These are phyloP conservation scores for Sordariomycetes sp. DNA, from an alignment of 2,329 filamentous ascomycete genomes.

Conservation along the genomic window DNA sequence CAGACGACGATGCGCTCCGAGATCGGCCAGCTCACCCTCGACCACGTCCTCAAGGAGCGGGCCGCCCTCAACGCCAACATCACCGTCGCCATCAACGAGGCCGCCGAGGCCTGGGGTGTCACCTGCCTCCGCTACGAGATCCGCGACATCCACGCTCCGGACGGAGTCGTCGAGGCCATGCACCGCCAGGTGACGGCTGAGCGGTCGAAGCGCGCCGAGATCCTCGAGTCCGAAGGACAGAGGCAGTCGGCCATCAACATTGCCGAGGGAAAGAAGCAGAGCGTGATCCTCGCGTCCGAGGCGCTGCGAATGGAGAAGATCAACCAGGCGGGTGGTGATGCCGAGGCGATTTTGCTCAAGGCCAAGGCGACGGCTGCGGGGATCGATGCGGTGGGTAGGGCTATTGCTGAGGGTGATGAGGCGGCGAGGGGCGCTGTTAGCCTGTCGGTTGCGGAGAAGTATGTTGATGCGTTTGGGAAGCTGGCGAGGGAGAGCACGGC, in stretches of 20 bases:
- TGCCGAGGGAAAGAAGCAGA: slow-evolving; percentile 93
- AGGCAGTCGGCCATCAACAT: slow-evolving; percentile 98
- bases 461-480: slow-evolving; percentile 87
- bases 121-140: slow-evolving; percentile 96
- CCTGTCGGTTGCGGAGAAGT: slow-evolving; percentile 88
- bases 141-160: slow-evolving; percentile 91
- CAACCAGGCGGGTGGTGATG: slow-evolving; percentile 84
- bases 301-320: slow-evolving; percentile 82
- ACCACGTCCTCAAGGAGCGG: slow-evolving; percentile 95
- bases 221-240: slow-evolving; percentile 93
- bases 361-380: slow-evolving; percentile 76
- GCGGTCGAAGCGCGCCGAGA: slow-evolving; percentile 93
- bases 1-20: slow-evolving; percentile 99
- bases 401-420: slow-evolving; percentile 59
- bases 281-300: slow-evolving; percentile 89
- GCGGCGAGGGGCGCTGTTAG: slow-evolving; percentile 75
- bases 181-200: slow-evolving; percentile 96
- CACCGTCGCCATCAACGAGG: slow-evolving; percentile 97
- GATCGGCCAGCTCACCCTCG: slow-evolving; percentile 89
- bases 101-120: slow-evolving; percentile 92
- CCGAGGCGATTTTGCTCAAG: slow-evolving; percentile 81
- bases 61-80: slow-evolving; percentile 95
- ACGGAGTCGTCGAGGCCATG: slow-evolving; percentile 91
- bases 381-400: slow-evolving; percentile 71
- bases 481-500: slow-evolving; percentile 92